phyloP scores from a whole-genome alignment of 2,329 filamentous ascomycete genomes.

The Alternaria brassicicola region DNA sequence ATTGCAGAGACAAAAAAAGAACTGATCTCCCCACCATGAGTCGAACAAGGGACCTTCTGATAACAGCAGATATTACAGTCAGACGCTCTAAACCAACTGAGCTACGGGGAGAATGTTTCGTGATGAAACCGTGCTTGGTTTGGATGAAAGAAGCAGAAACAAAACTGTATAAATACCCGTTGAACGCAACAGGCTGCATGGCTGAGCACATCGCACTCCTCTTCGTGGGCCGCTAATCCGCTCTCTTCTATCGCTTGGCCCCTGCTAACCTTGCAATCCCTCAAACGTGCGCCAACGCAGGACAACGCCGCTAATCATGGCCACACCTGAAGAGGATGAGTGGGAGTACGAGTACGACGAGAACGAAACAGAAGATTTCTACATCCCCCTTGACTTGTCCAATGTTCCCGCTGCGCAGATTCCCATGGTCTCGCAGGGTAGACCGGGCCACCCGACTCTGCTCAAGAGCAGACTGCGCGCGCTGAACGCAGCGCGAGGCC shows the following conservation, averaged over 20 bases:
- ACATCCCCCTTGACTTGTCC: constrained; percentile 65
- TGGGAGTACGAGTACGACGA: constrained; percentile 67
- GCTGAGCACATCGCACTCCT: too few species aligned
- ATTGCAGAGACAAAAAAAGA: constrained; percentile 5
- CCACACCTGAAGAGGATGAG: constrained; percentile 49
- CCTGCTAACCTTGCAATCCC: background rate
- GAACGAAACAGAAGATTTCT: constrained; percentile 63
- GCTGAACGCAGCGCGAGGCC: constrained; percentile 31
- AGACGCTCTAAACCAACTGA: constrained; percentile 48
- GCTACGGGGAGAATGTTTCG: constrained; percentile 29
- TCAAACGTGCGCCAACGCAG: background rate
- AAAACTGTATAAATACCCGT: too few species aligned
- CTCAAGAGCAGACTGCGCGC: constrained; percentile 40
- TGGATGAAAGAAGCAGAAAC: background rate
- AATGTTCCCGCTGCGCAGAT: constrained; percentile 39
- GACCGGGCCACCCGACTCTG: constrained; percentile 32
- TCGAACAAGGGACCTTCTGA: constrained; percentile 45
- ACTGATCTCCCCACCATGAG: constrained; percentile 41
- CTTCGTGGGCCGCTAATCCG: background rate
- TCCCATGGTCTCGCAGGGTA: constrained; percentile 23
- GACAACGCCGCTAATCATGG: constrained; percentile 24
- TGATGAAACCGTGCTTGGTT: constrained; percentile 24
- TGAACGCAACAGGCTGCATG: too few species aligned
- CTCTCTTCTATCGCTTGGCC: background rate
- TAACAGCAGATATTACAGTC: constrained; percentile 45